These are phyloP conservation scores for Lipomyces starkeyi DNA, from an alignment of 805 yeast genomes.

Conservation along the genomic window DNA sequence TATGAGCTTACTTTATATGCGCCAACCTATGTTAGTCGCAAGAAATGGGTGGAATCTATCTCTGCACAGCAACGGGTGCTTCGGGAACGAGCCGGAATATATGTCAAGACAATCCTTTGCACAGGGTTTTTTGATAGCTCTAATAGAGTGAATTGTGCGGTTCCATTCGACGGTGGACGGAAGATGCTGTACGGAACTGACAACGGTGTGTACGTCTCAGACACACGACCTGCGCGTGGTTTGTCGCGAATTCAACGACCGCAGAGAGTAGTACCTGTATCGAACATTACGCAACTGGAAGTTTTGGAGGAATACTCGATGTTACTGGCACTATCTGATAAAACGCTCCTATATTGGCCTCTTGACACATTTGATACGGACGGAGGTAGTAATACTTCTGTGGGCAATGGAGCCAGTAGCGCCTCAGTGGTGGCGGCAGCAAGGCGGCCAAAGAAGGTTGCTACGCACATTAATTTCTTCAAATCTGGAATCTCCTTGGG, in stretches of 20 bases:
- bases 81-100: conserved; percentile 75
- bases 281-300: conserved; percentile 85
- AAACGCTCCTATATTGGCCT: conserved; percentile 76
- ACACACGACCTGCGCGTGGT: conserved; percentile 61
- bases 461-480: conserved; percentile 88
- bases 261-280: conserved; percentile 70
- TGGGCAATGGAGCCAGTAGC: conserved; percentile 36
- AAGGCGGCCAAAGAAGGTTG: conserved; percentile 72
- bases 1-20: conserved; percentile 53
- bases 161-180: conserved; percentile 93
- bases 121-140: conserved; percentile 74
- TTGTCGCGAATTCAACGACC: conserved; percentile 52
- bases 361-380: conserved; percentile 62
- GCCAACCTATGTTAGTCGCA: conserved; percentile 61
- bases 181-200: conserved; percentile 90
- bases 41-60: conserved; percentile 78
- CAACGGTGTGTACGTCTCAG: conserved; percentile 84
- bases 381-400: conserved; percentile 10
- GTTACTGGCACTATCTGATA: conserved; percentile 79
- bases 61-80: conserved; percentile 78
- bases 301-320: conserved; percentile 90
- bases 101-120: conserved; percentile 74
- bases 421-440: conserved; percentile 53
- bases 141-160: conserved; percentile 86
- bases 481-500: conserved; percentile 93